Conservation (phyloP, 192 early-diverging fungal species). For the Haplosporangium gracile region DNA sequence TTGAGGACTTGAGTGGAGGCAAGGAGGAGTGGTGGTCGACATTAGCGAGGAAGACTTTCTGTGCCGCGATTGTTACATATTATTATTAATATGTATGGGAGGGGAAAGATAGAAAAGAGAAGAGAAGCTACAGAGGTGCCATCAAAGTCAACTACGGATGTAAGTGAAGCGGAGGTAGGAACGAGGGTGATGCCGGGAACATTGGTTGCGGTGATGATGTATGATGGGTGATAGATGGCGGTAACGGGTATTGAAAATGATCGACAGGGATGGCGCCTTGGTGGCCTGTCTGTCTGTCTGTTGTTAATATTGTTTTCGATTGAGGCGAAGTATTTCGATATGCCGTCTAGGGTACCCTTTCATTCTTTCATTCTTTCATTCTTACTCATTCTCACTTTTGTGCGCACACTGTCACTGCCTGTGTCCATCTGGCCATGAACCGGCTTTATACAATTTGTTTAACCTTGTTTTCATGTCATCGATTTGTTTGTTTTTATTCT, state of each 20-base stretch:
- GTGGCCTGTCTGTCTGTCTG: no score
- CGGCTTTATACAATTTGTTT: not conserved
- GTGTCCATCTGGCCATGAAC: no score
- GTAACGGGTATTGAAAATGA: no score
- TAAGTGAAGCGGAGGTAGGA: no score
- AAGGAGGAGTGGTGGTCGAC: not conserved
- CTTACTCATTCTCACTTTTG: not conserved
- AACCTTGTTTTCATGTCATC: not conserved
- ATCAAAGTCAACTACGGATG: no score
- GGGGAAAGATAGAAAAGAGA: not conserved
- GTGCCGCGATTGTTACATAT: not conserved
- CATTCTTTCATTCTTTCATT: not conserved
- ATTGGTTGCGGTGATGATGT: no score
- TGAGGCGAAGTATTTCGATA: no score
- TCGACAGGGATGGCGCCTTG: no score
- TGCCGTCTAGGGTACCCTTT: not conserved
- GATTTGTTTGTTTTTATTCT: not conserved
- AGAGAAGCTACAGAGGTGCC: not conserved
- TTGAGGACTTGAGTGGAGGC: not conserved
- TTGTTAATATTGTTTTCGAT: no score
- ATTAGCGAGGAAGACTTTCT: not conserved
- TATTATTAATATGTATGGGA: no score
- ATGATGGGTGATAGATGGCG: no score
- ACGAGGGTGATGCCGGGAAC: no score
- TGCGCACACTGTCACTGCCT: not conserved